Base-by-base conservation (phyloP, 73 alveolate species). In the Uronychia binucleata region DNA sequence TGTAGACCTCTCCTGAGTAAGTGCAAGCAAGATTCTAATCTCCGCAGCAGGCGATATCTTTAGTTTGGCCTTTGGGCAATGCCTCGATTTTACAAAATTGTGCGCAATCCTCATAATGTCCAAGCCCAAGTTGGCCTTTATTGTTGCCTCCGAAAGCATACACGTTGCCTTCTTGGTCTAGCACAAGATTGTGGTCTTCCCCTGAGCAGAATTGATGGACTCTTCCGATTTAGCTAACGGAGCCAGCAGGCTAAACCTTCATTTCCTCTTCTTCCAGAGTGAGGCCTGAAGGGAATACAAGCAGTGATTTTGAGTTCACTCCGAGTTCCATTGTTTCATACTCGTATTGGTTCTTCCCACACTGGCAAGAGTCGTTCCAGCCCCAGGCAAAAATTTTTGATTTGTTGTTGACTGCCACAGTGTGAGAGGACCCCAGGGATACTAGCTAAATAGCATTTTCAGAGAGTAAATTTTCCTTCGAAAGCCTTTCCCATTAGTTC, bases 41-140 rank as follows among this genome's bases (percentile, higher is more conserved):
- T 29, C 98, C 98, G 1, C 94, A 92, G 58, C 97, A 93, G 57
- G 95, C 93, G 1, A 97, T 93, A 33, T 92, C 92, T 77, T 77
- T 92, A 31, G 93, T 80, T 77, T 87, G 80, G 31, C 81, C 80
- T 59, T 88, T 93, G 33, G 89, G 77, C 31, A 91, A 81, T 57
- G 77, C 78, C 5, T 86, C 91, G 0, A 93, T 1, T 33, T 32
- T 34, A 26, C 46, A 58, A 31, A 86, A 90, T 30, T 29, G 27
- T 26, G 0, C 74, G 25, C 31, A 80, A 28, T 93, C 95, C 19
- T 91, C 93, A 78, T 96, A 97, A 75, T 95, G 96, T 26, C 99
- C 99, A 57, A 97, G 91, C 19, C 99, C 99, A 58, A 97, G 93
- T 87, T 97, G 96, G 1, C 99, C 99, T 87, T 95, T 96, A 30